These are phyloP conservation scores for Malassezia dermatis DNA, from an alignment of 1,284 basidiomycete species.

Conservation along the genomic window DNA sequence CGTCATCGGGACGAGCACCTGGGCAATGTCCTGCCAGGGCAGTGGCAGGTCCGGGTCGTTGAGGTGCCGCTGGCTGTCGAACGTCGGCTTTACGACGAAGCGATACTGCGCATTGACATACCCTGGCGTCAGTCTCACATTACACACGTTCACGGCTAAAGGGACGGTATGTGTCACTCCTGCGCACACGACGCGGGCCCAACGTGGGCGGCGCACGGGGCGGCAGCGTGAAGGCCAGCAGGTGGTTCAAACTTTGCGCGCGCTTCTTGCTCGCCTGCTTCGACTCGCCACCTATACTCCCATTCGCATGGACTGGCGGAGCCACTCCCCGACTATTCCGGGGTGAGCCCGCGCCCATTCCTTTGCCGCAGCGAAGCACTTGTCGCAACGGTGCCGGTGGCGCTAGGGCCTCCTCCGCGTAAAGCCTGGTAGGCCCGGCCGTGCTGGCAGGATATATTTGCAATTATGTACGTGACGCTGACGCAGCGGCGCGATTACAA, in stretches of 20 bases:
- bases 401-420: conserved; percentile 1
- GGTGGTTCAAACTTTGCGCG: conserved; percentile 38
- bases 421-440: background rate
- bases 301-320: background rate
- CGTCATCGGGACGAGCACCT: conserved; percentile 76
- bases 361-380: background rate
- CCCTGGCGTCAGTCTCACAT: conserved; percentile 11
- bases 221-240: conserved; percentile 44
- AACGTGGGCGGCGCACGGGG: conserved; percentile 34
- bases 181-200: conserved; percentile 26
- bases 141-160: conserved; percentile 44
- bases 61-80: conserved; percentile 41
- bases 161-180: conserved; percentile 21
- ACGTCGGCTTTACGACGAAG: conserved; percentile 45
- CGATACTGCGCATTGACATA: conserved; percentile 46
- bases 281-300: background rate
- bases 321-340: background rate
- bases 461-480: conserved; percentile 2
- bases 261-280: conserved; percentile 16
- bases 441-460: background rate
- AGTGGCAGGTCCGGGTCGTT: conserved; percentile 42
- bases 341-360: background rate
- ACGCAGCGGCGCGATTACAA: conserved; percentile 19
- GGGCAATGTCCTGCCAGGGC: conserved; percentile 68
- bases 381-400: background rate